Base-by-base conservation (phyloP, 306 rosid species). In the Gillenia trifoliata region DNA sequence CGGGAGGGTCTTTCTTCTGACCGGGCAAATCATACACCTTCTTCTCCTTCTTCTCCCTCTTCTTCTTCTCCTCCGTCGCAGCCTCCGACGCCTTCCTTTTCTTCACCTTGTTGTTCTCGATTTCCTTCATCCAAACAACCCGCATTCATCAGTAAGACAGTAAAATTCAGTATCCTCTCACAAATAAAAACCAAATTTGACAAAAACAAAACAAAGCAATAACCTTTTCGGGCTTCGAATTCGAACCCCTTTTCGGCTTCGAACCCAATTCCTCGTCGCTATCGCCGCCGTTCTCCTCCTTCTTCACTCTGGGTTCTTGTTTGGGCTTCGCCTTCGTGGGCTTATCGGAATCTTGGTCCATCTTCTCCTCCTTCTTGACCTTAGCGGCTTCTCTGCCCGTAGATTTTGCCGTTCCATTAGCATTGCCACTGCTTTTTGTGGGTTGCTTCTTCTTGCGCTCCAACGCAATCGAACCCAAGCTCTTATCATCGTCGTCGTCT, bases 1-100 rank as follows among this genome's bases (percentile, higher is more conserved):
- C 89, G 4, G 98, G 98, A 11, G 94, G 77, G 76, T 93, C 97
- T 72, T 97, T 89, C 84, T 88, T 93, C 86, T 93, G 97, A 34
- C 97, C 98, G 69, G 98, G 92, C 71, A 93, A 84, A 74, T 87
- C 90, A 79, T 84, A 93, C 64, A 87, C 91, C 86, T 91, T 91
- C 77, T 34, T 89, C 65, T 74, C 91, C 86, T 91, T 91, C 77
- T 34, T 89, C 65, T 74, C 89, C 78, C 29, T 91, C 78, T 75
- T 85, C 66, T 50, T 62, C 40, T 45, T 49, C 38, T 30, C 25
- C 68, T 77, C 29, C 13, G 68, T 25, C 68, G 75, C 65, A 47
- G 68, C 20, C 20, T 31, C 60, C 28, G 22, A 61, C 25, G 43
- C 82, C 63, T 28, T 60, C 64, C 23, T 83, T 64, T 33, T 33